phyloP scores from a whole-genome alignment of 805 yeast genomes.

The Starmerella vitae region DNA sequence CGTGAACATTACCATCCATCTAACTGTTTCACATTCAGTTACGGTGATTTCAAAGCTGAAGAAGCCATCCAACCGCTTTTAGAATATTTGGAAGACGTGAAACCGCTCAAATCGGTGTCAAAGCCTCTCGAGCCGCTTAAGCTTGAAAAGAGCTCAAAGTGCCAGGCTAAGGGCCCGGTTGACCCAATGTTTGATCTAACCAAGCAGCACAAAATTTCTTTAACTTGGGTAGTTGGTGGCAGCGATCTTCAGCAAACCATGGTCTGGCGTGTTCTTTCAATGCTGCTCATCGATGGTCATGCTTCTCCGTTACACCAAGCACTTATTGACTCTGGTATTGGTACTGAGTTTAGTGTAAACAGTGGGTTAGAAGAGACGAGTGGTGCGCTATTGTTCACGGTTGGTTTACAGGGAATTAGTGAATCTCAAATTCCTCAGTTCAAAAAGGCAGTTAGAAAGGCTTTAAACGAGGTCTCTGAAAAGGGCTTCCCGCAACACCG shows the following conservation, averaged over 20 bases:
- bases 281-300: constrained; percentile 76
- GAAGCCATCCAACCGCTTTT: constrained; percentile 18
- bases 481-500: constrained; percentile 41
- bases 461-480: constrained; percentile 34
- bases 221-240: constrained; percentile 87
- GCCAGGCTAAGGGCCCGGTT: constrained; percentile 53
- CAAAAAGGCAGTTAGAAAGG: constrained; percentile 35
- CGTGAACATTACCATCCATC: constrained; percentile 71
- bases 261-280: constrained; percentile 54
- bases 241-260: constrained; percentile 55
- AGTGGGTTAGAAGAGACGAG: constrained; percentile 79
- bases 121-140: constrained; percentile 33
- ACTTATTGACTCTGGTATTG: constrained; percentile 73
- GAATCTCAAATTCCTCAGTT: constrained; percentile 35
- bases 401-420: constrained; percentile 71
- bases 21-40: constrained; percentile 73
- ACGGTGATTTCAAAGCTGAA: constrained; percentile 46
- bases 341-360: constrained; percentile 75
- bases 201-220: constrained; percentile 62
- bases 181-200: constrained; percentile 60
- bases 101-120: background rate
- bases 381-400: constrained; percentile 58
- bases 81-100: constrained; percentile 14
- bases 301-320: constrained; percentile 78
- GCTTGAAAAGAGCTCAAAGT: constrained; percentile 27